Base-by-base conservation (phyloP, 2,329 filamentous ascomycete genomes). In the Paracoccidioides lutzii region DNA sequence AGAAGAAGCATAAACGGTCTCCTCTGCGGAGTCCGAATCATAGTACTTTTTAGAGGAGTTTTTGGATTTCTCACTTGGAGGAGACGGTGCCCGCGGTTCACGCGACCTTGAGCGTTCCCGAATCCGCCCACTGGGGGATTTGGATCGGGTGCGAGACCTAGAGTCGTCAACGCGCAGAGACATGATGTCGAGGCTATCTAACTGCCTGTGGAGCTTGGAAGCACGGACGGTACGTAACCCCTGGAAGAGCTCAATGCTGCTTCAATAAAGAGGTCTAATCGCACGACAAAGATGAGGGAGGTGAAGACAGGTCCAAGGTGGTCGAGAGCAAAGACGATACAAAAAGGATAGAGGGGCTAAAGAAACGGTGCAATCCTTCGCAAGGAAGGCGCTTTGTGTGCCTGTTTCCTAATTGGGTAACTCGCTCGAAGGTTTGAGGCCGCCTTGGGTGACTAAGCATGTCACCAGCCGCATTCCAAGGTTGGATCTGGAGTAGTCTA, bases 111-210 rank as follows among this genome's bases (percentile, higher is more conserved):
- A 74, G 57, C 71, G 71, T 45, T 74, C 72, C 46, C 69, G 65
- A 59, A 61, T 66, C 37, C 68, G 67, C 33, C 71, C 70, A 55
- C 68, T 63, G 38, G 73, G 73, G 38, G 73, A 75, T 59, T 71
- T 75, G 59, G 73, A 75, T 55, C 74, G 69, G 59, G 68, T 69
- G 55, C 73, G 72, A 60, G 70, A 70, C 63, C 70, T 69, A 63
- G 70, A 65, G 61, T 72, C 70, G 56, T 67, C 61, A 53, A 72
- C 69, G 55, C 70, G 67, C 42, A 74, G 69, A 37, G 69, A 69
- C 43, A 44, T 44, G 35, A 15, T 33, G 15, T 33, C 33, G 41
- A 35, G 15, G 53, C 35, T 14, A 22, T 2, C 12, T 5, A 7
- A 41, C n/a, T 52, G 41, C 7, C 4, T 9, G 37, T 28, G 22